Evolutionary conservation across 495 filamentous ascomycete species (phyloP), one percentile per base, ranked within the genome.

Genomic region (Staphylotrichum tortipilum): DNA sequence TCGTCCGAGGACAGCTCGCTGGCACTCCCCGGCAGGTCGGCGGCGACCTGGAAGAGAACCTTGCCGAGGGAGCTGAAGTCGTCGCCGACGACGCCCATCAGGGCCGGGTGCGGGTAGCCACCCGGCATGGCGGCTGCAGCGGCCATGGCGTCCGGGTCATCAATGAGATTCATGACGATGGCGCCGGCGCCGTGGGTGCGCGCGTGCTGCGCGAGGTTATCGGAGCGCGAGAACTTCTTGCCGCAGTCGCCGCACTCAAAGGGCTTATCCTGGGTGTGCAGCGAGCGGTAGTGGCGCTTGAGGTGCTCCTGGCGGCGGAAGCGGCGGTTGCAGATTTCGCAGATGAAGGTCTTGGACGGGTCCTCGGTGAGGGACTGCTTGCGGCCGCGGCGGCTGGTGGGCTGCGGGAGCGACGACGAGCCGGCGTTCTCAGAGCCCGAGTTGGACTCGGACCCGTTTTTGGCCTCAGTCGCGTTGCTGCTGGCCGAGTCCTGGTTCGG

Each of bases 291-390:
- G 74, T 99, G 94, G 52, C 94, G 88, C 82, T 97, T 97, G 50
- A 99, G 83, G 60, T 99, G 94, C 65, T 99, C 94, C 66, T 97
- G 94, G 51, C 94, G 88, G 53, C 94, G 88, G 83, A 99, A 99
- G 44, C 94, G 89, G 44, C 94, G 88, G 38, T 83, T 87, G 79
- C 94, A 99, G 17, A 97, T 77, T 35, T 88, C 86, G 75, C 94
- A 99, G 44, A 94, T 86, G 58, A 97, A 99, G 0, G 89, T 95
- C 82, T 99, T 99, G 57, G 88, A 94, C 4, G 94, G 92, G 59
- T 99, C 92, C 55, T 99, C 92, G 15, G 92, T 97, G 64, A 97
- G 68, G 1, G 94, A 97, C 72, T 99, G 92, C 80, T 99, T 99
- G 67, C 92, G 90, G 26, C 92, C 92, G 49, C 92, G 89, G 56